A percentile compares a stretch with the other conserved stretches of the same genome.
These are phyloP conservation scores for Rutstroemia sp. DNA, from an alignment of 2,329 filamentous ascomycete genomes.

Conservation along the genomic window DNA sequence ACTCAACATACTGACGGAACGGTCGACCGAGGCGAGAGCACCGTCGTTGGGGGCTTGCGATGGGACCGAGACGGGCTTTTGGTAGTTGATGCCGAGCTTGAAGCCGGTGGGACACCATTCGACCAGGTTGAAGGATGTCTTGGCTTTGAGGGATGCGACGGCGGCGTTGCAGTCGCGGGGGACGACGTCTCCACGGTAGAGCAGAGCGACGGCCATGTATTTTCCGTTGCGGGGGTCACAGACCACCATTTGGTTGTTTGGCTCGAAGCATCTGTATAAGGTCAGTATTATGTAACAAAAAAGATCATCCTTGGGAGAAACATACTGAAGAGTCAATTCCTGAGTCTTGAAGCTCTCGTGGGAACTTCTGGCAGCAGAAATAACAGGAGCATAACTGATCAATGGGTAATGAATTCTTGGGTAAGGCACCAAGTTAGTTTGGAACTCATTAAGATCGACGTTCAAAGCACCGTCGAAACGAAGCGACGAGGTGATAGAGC, in stretches of 20 bases:
- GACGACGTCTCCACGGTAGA: constrained; percentile 60
- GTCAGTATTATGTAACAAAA: constrained; percentile 6
- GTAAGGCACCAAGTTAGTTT: constrained; percentile 62
- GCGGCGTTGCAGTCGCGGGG: constrained; percentile 54
- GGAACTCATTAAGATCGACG: constrained; percentile 62
- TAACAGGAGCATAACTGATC: constrained; percentile 57
- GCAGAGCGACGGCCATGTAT: constrained; percentile 60
- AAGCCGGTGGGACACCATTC: constrained; percentile 65
- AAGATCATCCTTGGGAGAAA: constrained; percentile 6
- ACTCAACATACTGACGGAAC: constrained; percentile 53
- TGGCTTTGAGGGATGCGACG: constrained; percentile 55
- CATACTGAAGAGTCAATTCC: constrained; percentile 57
- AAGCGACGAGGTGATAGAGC: constrained; percentile 57
- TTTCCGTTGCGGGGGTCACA: constrained; percentile 60
- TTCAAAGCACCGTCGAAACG: constrained; percentile 61
- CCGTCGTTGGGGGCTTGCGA: constrained; percentile 32
- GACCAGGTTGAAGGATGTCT: constrained; percentile 54
- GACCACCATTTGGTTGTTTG: constrained; percentile 61
- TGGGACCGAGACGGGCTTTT: constrained; percentile 47
- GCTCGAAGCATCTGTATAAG: constrained; percentile 47
- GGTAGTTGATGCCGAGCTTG: constrained; percentile 62
- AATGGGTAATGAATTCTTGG: constrained; percentile 61
- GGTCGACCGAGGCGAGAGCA: constrained; percentile 46
- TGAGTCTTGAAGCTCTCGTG: constrained; percentile 61
- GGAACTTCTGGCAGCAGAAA: constrained; percentile 51